Evolutionary conservation across 768 basidiomycete genomes (phyloP).

Genomic region (Tephrocybe rancida): DNA sequence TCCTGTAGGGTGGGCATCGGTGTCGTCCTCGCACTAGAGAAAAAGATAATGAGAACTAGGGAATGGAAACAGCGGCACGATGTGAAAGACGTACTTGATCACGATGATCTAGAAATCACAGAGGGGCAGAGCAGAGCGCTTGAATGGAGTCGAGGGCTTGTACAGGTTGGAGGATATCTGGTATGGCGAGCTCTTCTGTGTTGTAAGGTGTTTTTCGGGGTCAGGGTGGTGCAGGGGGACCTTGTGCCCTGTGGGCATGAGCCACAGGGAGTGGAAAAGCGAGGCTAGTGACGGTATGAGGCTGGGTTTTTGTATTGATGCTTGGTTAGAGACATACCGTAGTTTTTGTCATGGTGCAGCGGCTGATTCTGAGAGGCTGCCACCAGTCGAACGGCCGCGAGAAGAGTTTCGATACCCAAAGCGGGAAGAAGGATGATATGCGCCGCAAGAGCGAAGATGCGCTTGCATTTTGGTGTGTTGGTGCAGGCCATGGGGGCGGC

Average conservation of each 20-base stretch:
- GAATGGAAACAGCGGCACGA: background rate
- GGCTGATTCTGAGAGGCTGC: constrained; percentile 54
- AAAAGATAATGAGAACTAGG: too few relatives aligned
- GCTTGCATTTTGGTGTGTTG: constrained; percentile 12
- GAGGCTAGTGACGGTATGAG: constrained; percentile 45
- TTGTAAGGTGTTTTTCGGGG: constrained; percentile 16
- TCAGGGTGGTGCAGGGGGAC: constrained; percentile 42
- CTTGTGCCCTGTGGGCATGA: constrained; percentile 69
- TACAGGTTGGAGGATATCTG: constrained; percentile 88
- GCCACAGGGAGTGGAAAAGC: constrained; percentile 68
- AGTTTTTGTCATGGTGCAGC: constrained; percentile 51
- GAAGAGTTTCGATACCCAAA: constrained; percentile 32
- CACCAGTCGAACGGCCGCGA: constrained; percentile 58
- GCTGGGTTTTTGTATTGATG: background rate
- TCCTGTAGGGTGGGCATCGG: constrained; percentile 83
- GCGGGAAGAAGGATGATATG: constrained; percentile 34
- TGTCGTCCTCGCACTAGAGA: constrained; percentile 74
- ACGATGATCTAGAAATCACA: constrained; percentile 90
- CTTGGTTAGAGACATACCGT: constrained; percentile 38
- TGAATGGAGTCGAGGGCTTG: constrained; percentile 87
- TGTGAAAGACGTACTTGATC: constrained; percentile 59
- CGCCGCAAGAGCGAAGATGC: constrained; percentile 33
- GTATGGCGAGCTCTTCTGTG: constrained; percentile 57
- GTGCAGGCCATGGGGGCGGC: constrained; percentile 37
- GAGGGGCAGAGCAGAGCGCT: constrained; percentile 70